phyloP scores from a whole-genome alignment of 2,329 filamentous ascomycete genomes.

The Apiospora arundinis region DNA sequence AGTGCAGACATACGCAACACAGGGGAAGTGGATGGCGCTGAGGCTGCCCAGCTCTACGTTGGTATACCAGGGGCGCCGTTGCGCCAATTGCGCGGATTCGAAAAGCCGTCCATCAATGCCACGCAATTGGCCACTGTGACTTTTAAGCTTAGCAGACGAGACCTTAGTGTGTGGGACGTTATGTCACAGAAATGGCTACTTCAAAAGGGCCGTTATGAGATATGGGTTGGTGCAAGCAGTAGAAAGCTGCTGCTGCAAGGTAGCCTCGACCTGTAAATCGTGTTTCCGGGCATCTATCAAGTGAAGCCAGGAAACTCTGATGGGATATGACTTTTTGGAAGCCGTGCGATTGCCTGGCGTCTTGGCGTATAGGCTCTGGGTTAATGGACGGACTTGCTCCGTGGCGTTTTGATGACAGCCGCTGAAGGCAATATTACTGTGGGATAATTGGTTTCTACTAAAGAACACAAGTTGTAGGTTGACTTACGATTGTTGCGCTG shows the following conservation, averaged over 20 bases:
- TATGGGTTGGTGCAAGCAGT: conserved; percentile 57
- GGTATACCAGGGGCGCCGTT: conserved; percentile 54
- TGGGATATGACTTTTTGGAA: conserved; percentile 27
- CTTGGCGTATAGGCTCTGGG: background rate
- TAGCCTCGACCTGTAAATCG: conserved; percentile 34
- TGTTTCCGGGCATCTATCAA: background rate
- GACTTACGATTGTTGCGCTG: background rate
- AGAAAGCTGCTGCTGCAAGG: conserved; percentile 50
- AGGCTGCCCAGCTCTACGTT: conserved; percentile 57
- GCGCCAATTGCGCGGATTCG: conserved; percentile 70
- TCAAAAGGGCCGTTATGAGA: conserved; percentile 48
- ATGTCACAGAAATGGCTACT: conserved; percentile 66
- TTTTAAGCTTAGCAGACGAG: conserved; percentile 65
- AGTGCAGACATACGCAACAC: conserved; percentile 49
- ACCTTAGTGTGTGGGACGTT: conserved; percentile 72
- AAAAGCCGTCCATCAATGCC: conserved; percentile 60
- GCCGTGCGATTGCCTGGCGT: background rate
- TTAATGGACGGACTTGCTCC: background rate
- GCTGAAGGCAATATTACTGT: background rate
- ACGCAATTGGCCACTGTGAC: conserved; percentile 51
- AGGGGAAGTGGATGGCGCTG: conserved; percentile 49
- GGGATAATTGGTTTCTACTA: background rate
- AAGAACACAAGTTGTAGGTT: background rate
- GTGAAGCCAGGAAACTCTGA: conserved; percentile 32
- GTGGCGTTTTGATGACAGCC: background rate